Evolutionary conservation across 2,329 filamentous ascomycete species (phyloP).

Genomic region (Curvularia hawaiiensis): DNA sequence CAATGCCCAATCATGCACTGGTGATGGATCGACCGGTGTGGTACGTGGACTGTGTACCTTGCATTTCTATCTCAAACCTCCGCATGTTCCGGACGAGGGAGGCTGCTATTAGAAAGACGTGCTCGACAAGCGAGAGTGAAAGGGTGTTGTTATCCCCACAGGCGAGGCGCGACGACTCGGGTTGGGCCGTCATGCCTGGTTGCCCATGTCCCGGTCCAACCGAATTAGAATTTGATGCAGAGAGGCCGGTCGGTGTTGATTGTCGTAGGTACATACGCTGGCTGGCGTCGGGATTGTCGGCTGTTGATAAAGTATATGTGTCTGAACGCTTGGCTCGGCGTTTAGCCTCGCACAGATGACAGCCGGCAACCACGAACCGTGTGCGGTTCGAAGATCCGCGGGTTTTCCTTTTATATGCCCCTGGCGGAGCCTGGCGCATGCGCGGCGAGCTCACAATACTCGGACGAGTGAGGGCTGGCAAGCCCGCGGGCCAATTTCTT

Average conservation of each 20-base stretch:
- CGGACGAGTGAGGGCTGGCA: background rate
- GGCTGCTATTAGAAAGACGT: background rate
- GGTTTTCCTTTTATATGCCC: background rate
- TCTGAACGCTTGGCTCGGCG: background rate
- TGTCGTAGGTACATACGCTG: background rate
- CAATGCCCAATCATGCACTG: constrained; percentile 5
- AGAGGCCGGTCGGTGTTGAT: background rate
- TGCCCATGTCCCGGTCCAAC: background rate
- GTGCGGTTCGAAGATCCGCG: background rate
- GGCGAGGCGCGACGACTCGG: background rate
- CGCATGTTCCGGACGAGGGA: constrained; percentile 9
- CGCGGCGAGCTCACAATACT: background rate
- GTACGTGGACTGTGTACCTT: constrained; percentile 13
- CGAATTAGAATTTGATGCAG: background rate
- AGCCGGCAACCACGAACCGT: background rate
- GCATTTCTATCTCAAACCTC: constrained; percentile 11
- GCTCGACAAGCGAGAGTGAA: background rate
- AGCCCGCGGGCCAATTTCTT: background rate
- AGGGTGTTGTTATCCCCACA: background rate
- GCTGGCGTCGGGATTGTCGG: background rate
- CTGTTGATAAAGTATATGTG: background rate
- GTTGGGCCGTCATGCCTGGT: background rate
- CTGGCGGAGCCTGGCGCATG: background rate
- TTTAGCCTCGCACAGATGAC: background rate
- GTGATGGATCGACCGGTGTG: constrained; percentile 8